Evolutionary conservation across 2,329 filamentous ascomycete genomes (phyloP).

Genomic region (Diaporthe sp.): DNA sequence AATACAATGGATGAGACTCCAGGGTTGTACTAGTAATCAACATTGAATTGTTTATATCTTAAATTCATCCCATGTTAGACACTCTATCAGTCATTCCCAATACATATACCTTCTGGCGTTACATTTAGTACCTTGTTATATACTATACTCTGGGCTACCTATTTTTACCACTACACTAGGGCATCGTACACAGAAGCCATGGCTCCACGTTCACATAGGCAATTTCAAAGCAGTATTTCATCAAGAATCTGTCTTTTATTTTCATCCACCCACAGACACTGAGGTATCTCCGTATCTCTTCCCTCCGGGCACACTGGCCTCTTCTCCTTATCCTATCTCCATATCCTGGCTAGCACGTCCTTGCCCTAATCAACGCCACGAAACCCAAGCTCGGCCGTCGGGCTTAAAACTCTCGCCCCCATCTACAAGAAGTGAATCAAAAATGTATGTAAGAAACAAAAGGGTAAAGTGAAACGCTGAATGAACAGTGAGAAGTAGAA

Average conservation of each 20-base stretch:
- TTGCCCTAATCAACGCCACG: background rate
- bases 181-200: background rate
- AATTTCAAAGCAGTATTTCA: background rate
- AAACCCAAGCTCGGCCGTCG: background rate
- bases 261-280: background rate
- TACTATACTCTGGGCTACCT: too few relatives aligned
- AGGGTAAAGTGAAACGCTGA: background rate
- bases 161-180: background rate
- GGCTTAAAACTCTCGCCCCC: background rate
- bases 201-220: background rate
- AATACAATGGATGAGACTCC: too few relatives aligned
- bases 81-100: too few relatives aligned
- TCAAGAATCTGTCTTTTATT: constrained; percentile 5
- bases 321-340: background rate
- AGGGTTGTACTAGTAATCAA: too few relatives aligned
- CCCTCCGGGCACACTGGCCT: background rate
- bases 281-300: background rate
- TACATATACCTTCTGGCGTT: too few relatives aligned
- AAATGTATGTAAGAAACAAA: background rate
- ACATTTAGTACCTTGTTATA: background rate
- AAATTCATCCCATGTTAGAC: too few relatives aligned
- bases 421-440: constrained; percentile 8
- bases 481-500: background rate
- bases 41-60: too few relatives aligned
- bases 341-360: background rate